These are phyloP conservation scores for Elasticomyces elasticus DNA, from an alignment of 495 filamentous ascomycete genomes.

Conservation along the genomic window DNA sequence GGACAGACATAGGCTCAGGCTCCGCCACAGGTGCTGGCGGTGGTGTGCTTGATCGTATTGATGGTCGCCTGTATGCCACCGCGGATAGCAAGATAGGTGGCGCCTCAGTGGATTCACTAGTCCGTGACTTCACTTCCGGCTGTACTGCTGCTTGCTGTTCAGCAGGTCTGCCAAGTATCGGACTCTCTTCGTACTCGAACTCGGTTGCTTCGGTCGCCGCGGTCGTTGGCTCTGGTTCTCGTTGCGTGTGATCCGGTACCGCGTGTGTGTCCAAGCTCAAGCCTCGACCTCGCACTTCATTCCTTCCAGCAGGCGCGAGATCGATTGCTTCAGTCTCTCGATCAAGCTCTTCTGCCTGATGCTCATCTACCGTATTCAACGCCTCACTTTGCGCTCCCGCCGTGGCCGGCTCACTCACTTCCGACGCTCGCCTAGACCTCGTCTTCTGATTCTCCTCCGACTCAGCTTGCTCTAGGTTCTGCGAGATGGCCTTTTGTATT, in stretches of 20 bases:
- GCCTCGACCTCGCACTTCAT: neutral
- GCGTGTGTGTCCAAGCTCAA: conserved; percentile 13
- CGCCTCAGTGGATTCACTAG: conserved; percentile 19
- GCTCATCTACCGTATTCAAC: conserved; percentile 5
- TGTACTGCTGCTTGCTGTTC: conserved; percentile 50
- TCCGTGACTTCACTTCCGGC: conserved; percentile 36
- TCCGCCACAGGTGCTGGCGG: neutral
- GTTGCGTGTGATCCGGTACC: conserved; percentile 7
- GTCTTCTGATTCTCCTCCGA: conserved; percentile 11
- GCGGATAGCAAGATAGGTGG: conserved; percentile 14
- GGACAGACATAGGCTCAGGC: neutral
- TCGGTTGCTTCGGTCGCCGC: conserved; percentile 23
- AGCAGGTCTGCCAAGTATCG: conserved; percentile 51
- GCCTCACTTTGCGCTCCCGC: neutral
- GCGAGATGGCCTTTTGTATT: conserved; percentile 72
- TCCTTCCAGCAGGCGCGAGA: neutral
- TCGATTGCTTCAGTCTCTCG: conserved; percentile 6
- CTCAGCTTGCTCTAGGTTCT: conserved; percentile 51
- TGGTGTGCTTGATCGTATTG: conserved; percentile 13
- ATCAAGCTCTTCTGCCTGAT: conserved; percentile 1
- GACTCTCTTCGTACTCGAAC: conserved; percentile 43
- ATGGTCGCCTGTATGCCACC: conserved; percentile 38
- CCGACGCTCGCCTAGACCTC: conserved; percentile 6
- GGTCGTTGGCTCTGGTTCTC: conserved; percentile 20
- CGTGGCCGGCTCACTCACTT: neutral